Evolutionary conservation across 1,284 basidiomycete species (phyloP), one percentile per base, ranked within the genome.

Genomic region (Malassezia brasiliensis): DNA sequence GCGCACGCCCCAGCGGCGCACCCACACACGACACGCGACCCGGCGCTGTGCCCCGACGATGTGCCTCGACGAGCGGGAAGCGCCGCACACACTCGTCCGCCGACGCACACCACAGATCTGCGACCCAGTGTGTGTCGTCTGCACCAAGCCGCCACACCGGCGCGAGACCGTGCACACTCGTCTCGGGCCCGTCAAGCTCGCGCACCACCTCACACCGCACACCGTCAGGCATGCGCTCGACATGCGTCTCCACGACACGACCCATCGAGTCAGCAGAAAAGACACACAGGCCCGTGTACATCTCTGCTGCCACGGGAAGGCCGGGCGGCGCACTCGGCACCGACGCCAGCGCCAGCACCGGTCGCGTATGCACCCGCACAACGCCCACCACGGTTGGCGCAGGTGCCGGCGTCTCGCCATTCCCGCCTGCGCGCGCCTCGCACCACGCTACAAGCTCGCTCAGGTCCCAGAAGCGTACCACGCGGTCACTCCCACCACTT

Each of bases 381-480:
- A 38, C 20, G 39, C 44, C 54, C 14, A 39, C 14, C 6, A 51
- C 17, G 1, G 22, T 2, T 2, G 49, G 48, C n/a, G 14, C 20
- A 12, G 53, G 48, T 5, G 20, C 40, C n/a, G 10, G 17, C 32
- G 19, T 9, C n/a, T 11, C 28, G 34, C 2, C 19, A 30, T 15
- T 4, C 15, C 36, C 17, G 10, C 10, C 11, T 12, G 32, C 17
- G 17, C 10, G 31, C 22, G 34, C 4, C 9, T n/a, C 12, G 2
- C 30, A 19, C 52, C 47, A 49, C 11, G 14, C 47, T 1, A 30
- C 3, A 15, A 57, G 19, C 5, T 37, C 22, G 2, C 12, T 10
- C 1, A 63, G 36, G n/a, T 60, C 50, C 61, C 61, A 63, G 14
- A 49, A 28, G 14, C 61, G 50, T 19, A 63, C 53, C 14, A 30